phyloP scores from a whole-genome alignment of 106 monocot genomes.

The Platanthera guangdongensis region DNA sequence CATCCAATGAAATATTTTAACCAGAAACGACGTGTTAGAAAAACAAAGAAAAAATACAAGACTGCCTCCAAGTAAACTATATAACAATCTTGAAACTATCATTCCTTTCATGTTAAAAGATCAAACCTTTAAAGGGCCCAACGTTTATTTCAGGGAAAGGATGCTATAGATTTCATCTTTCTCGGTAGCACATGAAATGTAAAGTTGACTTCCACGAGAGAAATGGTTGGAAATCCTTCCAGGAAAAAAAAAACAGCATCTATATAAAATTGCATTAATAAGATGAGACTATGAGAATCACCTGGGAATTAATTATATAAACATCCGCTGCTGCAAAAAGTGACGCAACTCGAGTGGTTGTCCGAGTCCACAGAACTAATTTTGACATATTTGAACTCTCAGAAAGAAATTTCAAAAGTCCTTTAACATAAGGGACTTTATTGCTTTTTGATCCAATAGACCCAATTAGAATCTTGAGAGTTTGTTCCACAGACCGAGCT shows the following conservation, averaged over 20 bases:
- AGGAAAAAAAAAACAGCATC: not conserved
- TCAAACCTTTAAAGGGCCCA: too few species aligned
- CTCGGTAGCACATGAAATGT: not conserved
- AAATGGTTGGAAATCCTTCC: not conserved
- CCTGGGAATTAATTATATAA: conserved; percentile 92
- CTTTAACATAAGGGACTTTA: conserved; percentile 68
- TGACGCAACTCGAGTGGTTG: conserved; percentile 73
- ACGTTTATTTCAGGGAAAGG: too few species aligned
- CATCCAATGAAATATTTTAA: not conserved
- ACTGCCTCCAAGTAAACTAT: not conserved
- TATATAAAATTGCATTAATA: not conserved
- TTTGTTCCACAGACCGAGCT: conserved; percentile 15
- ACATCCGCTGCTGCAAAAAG: conserved; percentile 92
- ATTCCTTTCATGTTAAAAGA: not conserved
- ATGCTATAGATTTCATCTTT: not conserved
- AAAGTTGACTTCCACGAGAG: not conserved
- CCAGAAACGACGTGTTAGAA: not conserved
- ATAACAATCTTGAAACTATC: not conserved
- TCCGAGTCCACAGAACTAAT: conserved; percentile 69
- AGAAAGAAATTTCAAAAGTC: conserved; percentile 57
- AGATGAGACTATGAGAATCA: conserved; percentile 8
- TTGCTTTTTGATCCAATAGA: conserved; percentile 98
- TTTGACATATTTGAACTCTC: conserved; percentile 58
- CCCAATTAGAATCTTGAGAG: conserved; percentile 77
- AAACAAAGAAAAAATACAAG: not conserved